Evolutionary conservation across 257 asterid genomes (phyloP).

Genomic region (Thymus mandschuricus): DNA sequence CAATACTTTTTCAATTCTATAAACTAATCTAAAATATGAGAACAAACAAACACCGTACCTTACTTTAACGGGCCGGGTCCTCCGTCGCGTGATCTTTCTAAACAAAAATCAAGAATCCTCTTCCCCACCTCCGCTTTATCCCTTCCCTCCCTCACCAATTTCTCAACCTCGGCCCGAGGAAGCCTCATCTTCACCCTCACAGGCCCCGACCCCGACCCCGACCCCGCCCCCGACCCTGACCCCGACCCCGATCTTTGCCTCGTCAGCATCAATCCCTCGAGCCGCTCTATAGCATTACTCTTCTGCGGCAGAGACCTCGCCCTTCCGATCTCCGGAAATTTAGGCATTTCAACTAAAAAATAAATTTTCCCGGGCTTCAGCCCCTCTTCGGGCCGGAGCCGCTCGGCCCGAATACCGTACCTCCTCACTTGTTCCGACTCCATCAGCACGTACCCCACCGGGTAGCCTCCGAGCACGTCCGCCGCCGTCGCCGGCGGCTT

Average conservation of each 20-base stretch:
- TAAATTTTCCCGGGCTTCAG: conserved; percentile 61
- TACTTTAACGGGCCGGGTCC: too few species aligned
- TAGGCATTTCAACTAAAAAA: conserved; percentile 69
- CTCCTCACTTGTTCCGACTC: conserved; percentile 54
- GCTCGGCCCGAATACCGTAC: conserved; percentile 66
- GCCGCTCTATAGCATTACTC: conserved; percentile 52
- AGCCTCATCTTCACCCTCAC: conserved; percentile 68
- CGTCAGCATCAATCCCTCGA: conserved; percentile 53
- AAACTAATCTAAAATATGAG: too few species aligned
- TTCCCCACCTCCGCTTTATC: conserved; percentile 60
- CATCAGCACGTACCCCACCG: conserved; percentile 54
- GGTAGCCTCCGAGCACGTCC: conserved; percentile 62
- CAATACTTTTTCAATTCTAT: too few species aligned
- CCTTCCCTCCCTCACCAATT: conserved; percentile 49
- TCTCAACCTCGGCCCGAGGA: conserved; percentile 53
- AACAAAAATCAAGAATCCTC: conserved; percentile 58
- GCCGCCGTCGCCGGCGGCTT: conserved; percentile 49
- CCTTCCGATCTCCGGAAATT: conserved; percentile 50
- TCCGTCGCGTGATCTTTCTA: conserved; percentile 14
- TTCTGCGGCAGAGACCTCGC: conserved; percentile 38
- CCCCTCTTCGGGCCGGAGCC: conserved; percentile 46
- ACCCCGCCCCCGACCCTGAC: conserved; percentile 26
- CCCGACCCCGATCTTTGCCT: conserved; percentile 40
- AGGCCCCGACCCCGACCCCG: conserved; percentile 38
- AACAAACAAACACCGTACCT: too few species aligned